These are phyloP conservation scores for Kwoniella bestiolae DNA, from an alignment of 768 basidiomycete species.

Conservation along the genomic window DNA sequence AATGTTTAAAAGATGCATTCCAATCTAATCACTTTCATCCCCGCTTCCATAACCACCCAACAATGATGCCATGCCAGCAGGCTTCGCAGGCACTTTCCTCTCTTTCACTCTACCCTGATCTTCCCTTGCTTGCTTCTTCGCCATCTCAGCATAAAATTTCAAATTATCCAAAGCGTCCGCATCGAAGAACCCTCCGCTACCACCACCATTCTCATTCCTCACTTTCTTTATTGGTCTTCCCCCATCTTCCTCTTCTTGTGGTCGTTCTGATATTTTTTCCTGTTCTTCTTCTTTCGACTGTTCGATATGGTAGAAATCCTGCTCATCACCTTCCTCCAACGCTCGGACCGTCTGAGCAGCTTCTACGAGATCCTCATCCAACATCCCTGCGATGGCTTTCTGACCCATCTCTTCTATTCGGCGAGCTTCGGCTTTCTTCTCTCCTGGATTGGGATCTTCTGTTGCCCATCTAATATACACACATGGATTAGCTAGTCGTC, in stretches of 20 bases:
- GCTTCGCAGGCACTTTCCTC: slow-evolving; percentile 27
- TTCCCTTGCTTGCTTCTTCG: slow-evolving; percentile 65
- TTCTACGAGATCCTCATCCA: slow-evolving; percentile 87
- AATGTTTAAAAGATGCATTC: neutral
- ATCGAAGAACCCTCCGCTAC: slow-evolving; percentile 74
- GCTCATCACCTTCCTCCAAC: slow-evolving; percentile 74
- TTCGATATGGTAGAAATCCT: slow-evolving; percentile 58
- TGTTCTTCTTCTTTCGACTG: slow-evolving; percentile 54
- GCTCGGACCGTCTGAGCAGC: slow-evolving; percentile 84
- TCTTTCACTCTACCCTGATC: slow-evolving; percentile 36
- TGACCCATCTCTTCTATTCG: slow-evolving; percentile 82
- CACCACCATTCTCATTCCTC: slow-evolving; percentile 12
- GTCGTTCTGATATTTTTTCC: slow-evolving; percentile 32
- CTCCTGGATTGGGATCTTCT: slow-evolving; percentile 93
- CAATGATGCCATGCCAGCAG: slow-evolving; percentile 40
- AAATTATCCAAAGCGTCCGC: slow-evolving; percentile 86
- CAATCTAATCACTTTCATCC: slow-evolving; percentile 50
- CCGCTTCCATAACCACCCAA: slow-evolving; percentile 57
- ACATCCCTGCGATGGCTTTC: slow-evolving; percentile 76
- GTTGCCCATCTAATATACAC: slow-evolving; percentile 75
- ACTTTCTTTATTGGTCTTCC: slow-evolving; percentile 43
- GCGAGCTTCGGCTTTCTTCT: slow-evolving; percentile 81
- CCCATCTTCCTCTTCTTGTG: slow-evolving; percentile 54
- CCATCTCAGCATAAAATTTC: slow-evolving; percentile 87
- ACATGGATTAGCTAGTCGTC: neutral